A percentile compares a stretch with the other conserved stretches of the same genome.
Evolutionary conservation across 257 asterid genomes (phyloP).

Genomic region (Gentiana macrophylla): DNA sequence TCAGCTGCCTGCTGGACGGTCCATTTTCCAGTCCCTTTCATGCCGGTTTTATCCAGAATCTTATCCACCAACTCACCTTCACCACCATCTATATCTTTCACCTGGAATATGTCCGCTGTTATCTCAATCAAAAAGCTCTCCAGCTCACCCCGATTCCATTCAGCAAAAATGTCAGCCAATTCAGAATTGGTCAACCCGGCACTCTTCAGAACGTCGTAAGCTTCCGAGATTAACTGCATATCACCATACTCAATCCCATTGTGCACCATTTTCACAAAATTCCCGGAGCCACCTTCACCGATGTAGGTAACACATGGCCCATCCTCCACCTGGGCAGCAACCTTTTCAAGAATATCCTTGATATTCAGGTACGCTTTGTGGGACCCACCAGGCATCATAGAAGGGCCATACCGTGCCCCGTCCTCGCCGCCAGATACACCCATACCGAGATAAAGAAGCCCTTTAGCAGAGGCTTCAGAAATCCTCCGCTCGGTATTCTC

Average conservation of each 20-base stretch:
- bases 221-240: constrained; percentile 89
- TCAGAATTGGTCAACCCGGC: constrained; percentile 60
- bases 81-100: constrained; percentile 41
- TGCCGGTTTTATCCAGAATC: constrained; percentile 87
- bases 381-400: constrained; percentile 90
- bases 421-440: constrained; percentile 98
- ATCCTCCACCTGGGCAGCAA: constrained; percentile 89
- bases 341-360: constrained; percentile 49
- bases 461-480: constrained; percentile 33
- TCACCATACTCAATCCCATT: constrained; percentile 92
- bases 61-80: constrained; percentile 67
- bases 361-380: constrained; percentile 58
- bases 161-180: constrained; percentile 54
- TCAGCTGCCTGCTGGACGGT: constrained; percentile 98
- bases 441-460: constrained; percentile 76
- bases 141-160: constrained; percentile 81
- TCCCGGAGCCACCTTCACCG: constrained; percentile 87
- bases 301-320: constrained; percentile 91
- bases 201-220: constrained; percentile 70
- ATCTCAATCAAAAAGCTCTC: constrained; percentile 87
- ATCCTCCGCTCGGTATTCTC: constrained; percentile 81
- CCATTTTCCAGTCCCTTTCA: constrained; percentile 90
- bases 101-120: constrained; percentile 67
- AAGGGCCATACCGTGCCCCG: constrained; percentile 79
- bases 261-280: constrained; percentile 89